Evolutionary conservation across 2,329 filamentous ascomycete genomes (phyloP).

Genomic region (Volutella citrinella): DNA sequence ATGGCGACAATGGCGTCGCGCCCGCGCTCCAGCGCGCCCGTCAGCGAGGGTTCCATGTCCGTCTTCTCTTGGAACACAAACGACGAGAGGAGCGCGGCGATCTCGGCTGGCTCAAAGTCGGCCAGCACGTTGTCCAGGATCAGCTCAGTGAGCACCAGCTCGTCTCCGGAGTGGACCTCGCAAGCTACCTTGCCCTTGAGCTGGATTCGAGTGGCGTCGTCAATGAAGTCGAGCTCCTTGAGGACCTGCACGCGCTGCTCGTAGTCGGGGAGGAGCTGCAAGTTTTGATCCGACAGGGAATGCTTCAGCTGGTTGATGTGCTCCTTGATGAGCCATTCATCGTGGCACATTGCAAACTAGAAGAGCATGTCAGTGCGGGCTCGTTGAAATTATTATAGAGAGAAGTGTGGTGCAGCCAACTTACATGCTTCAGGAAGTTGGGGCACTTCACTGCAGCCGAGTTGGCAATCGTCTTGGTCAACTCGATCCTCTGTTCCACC

Average conservation of each 20-base stretch:
- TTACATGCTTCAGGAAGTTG: constrained; percentile 82
- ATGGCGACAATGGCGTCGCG: constrained; percentile 85
- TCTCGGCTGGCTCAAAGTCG: constrained; percentile 93
- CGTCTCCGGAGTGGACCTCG: constrained; percentile 95
- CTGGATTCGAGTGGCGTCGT: constrained; percentile 81
- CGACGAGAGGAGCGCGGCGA: constrained; percentile 85
- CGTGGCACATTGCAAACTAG: constrained; percentile 91
- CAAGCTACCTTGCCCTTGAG: constrained; percentile 98
- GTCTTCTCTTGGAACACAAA: constrained; percentile 99
- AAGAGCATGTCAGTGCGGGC: constrained; percentile 45
- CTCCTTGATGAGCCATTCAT: constrained; percentile 94
- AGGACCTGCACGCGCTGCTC: constrained; percentile 91
- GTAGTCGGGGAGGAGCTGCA: constrained; percentile 93
- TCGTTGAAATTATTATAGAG: no score
- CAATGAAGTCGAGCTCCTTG: constrained; percentile 88
- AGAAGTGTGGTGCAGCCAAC: no score
- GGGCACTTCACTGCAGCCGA: constrained; percentile 68
- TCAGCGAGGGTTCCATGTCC: constrained; percentile 73
- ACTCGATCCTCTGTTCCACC: constrained; percentile 65
- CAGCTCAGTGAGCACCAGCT: constrained; percentile 91
- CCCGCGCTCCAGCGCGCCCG: constrained; percentile 76
- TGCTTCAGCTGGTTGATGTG: constrained; percentile 85
- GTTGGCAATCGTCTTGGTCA: constrained; percentile 60
- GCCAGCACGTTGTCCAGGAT: constrained; percentile 96
- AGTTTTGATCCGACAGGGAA: constrained; percentile 91